Evolutionary conservation across 2,329 filamentous ascomycete genomes (phyloP).

Genomic region (Hypomyces rosellus): DNA sequence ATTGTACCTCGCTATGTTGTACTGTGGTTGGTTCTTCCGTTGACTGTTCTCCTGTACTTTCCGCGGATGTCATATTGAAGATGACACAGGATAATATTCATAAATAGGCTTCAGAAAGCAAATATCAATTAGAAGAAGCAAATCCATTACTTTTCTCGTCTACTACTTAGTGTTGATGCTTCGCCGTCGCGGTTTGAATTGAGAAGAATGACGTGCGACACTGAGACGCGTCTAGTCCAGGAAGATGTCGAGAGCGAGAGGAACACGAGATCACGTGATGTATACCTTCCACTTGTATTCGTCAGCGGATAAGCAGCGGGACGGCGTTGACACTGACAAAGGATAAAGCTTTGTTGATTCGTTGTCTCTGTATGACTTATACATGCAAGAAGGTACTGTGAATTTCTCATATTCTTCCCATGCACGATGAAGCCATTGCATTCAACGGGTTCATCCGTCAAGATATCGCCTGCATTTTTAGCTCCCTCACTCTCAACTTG

Average conservation of each 20-base stretch:
- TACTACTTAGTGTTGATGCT: neutral
- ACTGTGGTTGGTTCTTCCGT: neutral
- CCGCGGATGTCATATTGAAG: constrained; percentile 8
- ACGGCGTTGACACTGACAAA: too few species aligned
- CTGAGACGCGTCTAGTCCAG: neutral
- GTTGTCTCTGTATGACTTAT: too few species aligned
- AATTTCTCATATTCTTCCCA: too few species aligned
- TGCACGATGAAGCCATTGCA: too few species aligned
- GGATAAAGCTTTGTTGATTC: too few species aligned
- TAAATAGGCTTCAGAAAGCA: neutral
- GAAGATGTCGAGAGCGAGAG: neutral
- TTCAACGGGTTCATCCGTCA: too few species aligned
- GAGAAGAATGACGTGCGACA: neutral
- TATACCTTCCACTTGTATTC: too few species aligned
- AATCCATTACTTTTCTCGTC: neutral
- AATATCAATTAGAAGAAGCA: neutral
- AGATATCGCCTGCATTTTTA: too few species aligned
- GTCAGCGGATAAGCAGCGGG: too few species aligned
- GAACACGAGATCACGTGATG: constrained; percentile 11
- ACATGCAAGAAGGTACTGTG: too few species aligned
- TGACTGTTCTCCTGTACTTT: neutral
- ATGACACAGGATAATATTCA: constrained; percentile 1
- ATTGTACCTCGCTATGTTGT: neutral
- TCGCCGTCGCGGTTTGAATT: neutral
- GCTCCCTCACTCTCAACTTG: too few species aligned